A percentile compares a stretch with the other conserved stretches of the same genome.
Evolutionary conservation across 768 basidiomycete genomes (phyloP).

Genomic region (Boletus sp.): DNA sequence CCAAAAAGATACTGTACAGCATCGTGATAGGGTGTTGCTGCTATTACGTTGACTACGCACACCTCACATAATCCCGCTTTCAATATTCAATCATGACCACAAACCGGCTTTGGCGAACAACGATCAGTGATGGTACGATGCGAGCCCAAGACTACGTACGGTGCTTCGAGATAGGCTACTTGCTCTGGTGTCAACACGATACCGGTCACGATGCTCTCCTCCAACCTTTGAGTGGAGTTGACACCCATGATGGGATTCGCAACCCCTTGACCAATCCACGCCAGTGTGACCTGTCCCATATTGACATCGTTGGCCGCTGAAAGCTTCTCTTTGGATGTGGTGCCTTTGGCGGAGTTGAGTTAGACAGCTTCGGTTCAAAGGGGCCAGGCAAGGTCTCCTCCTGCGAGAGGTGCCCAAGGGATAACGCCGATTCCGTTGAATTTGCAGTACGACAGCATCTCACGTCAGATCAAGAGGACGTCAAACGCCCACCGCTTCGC

Average conservation of each 20-base stretch:
- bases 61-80: neutral
- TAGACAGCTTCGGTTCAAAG: conserved; percentile 26
- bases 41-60: neutral
- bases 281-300: conserved; percentile 17
- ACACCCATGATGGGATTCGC: conserved; percentile 44
- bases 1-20: neutral
- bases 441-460: conserved; percentile 44
- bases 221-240: conserved; percentile 12
- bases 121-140: neutral
- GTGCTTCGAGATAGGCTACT: conserved; percentile 24
- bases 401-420: conserved; percentile 46
- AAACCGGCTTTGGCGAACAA: conserved; percentile 9
- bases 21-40: neutral
- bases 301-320: conserved; percentile 26
- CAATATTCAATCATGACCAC: conserved; percentile 11
- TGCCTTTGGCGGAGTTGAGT: conserved; percentile 13
- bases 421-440: conserved; percentile 51
- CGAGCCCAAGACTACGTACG: conserved; percentile 11
- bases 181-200: conserved; percentile 25
- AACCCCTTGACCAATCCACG: conserved; percentile 42
- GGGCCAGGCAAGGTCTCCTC: conserved; percentile 40
- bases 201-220: neutral
- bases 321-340: conserved; percentile 20
- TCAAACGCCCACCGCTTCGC: conserved; percentile 39
- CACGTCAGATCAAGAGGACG: conserved; percentile 6